A percentile compares a stretch with the other conserved stretches of the same genome.
These are phyloP conservation scores for Edaphochlamys debaryana DNA, from an alignment of 139 green algal genomes.

Conservation along the genomic window DNA sequence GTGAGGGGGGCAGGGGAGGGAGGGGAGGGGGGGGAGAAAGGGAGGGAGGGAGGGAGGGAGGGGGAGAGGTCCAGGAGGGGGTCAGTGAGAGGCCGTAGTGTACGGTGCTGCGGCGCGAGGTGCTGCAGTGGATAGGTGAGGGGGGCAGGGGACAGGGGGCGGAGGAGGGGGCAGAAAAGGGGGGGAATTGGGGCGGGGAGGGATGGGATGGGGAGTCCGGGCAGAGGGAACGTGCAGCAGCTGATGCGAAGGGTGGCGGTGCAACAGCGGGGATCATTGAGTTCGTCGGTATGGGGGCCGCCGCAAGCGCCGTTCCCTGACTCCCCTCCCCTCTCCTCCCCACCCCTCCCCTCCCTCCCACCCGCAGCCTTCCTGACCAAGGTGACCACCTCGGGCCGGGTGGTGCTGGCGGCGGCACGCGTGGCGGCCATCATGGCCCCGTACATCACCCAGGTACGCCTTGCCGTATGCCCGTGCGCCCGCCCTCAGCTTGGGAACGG, in stretches of 20 bases:
- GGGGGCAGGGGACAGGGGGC: not conserved
- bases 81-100: too few relatives aligned
- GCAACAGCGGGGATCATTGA: too few relatives aligned
- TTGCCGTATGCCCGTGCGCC: too few relatives aligned
- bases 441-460: conserved; percentile 5
- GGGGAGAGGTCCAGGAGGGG: not conserved
- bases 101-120: conserved; percentile 16
- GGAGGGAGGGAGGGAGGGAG: not conserved
- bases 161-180: not conserved
- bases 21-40: not conserved
- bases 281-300: too few relatives aligned
- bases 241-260: too few relatives aligned
- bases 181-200: not conserved
- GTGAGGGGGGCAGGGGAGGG: not conserved
- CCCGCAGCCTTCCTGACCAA: conserved; percentile 14
- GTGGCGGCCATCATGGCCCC: conserved; percentile 23
- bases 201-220: too few relatives aligned
- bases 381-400: not conserved
- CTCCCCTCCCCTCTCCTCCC: too few relatives aligned
- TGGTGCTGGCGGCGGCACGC: conserved; percentile 21
- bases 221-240: too few relatives aligned
- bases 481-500: too few relatives aligned
- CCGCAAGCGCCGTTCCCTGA: too few relatives aligned
- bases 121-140: conserved; percentile 18
- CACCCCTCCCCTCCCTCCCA: not conserved